Evolutionary conservation across 1,284 basidiomycete species (phyloP).

Genomic region (Ustanciosporium gigantosporum): DNA sequence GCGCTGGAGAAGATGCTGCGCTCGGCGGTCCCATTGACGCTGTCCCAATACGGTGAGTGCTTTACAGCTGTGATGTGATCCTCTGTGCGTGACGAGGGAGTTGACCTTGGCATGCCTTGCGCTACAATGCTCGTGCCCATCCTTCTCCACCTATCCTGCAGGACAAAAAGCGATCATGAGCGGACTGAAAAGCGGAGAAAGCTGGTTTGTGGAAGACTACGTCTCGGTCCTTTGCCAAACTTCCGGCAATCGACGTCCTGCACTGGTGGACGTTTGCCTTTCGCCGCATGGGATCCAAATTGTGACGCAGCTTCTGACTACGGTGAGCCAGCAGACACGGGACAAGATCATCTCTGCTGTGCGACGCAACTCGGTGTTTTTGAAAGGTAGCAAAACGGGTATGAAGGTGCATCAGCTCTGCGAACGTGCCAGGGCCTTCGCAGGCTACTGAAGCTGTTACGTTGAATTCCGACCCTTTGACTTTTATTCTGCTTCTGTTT

Average conservation of each 20-base stretch:
- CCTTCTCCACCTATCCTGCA: no score
- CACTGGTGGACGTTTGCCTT: conserved; percentile 53
- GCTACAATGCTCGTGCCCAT: neutral
- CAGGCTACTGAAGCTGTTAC: conserved; percentile 56
- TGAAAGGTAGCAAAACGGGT: conserved; percentile 58
- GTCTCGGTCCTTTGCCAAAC: conserved; percentile 44
- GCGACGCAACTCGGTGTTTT: conserved; percentile 51
- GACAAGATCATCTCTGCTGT: conserved; percentile 52
- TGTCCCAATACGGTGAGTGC: conserved; percentile 53
- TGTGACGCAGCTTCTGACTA: conserved; percentile 59
- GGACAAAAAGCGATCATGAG: conserved; percentile 57
- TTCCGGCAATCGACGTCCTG: conserved; percentile 42
- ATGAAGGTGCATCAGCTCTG: conserved; percentile 57
- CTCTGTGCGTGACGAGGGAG: neutral
- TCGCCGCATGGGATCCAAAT: conserved; percentile 56
- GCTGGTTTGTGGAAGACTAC: conserved; percentile 37
- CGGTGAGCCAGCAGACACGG: conserved; percentile 38
- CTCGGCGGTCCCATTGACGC: conserved; percentile 39
- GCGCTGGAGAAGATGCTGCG: conserved; percentile 37
- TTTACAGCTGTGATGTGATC: no score
- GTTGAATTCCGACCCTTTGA: neutral
- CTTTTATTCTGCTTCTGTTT: neutral
- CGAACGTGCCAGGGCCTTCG: conserved; percentile 57
- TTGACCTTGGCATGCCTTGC: neutral
- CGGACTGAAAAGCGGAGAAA: conserved; percentile 48